A percentile compares a stretch with the other conserved stretches of the same genome.
Conservation (phyloP, 2,329 filamentous ascomycete genomes). For the Madurella fahalii region DNA sequence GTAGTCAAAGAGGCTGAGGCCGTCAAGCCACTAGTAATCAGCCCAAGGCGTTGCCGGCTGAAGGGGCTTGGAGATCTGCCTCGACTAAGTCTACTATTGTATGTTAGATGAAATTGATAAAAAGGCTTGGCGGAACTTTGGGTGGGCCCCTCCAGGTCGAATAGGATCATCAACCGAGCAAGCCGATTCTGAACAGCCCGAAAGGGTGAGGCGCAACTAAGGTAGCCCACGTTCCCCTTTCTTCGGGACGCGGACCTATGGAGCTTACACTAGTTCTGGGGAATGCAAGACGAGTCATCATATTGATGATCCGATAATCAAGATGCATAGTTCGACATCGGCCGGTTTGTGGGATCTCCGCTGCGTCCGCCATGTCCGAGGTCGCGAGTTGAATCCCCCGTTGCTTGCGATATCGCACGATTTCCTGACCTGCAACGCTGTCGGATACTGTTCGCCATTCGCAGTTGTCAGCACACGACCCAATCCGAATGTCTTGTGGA, state of each 20-base stretch:
- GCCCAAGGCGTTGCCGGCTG: too few relatives aligned
- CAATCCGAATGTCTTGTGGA: constrained; percentile 12
- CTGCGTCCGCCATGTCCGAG: not conserved
- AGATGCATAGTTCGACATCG: too few relatives aligned
- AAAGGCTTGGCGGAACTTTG: constrained; percentile 22
- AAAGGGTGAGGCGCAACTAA: constrained; percentile 10
- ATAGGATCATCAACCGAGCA: constrained; percentile 16
- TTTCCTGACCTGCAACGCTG: not conserved
- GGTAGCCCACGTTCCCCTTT: not conserved
- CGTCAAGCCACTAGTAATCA: too few relatives aligned
- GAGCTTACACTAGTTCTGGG: not conserved
- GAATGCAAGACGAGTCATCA: not conserved
- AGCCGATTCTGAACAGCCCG: not conserved
- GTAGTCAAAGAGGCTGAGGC: too few relatives aligned
- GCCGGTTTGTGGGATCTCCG: not conserved
- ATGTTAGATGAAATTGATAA: constrained; percentile 22
- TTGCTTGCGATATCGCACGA: not conserved
- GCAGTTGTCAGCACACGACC: not conserved
- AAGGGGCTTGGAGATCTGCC: too few relatives aligned
- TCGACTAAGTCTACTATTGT: too few relatives aligned
- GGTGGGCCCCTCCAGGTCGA: constrained; percentile 6
- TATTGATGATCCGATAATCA: constrained; percentile 8
- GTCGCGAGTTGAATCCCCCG: not conserved
- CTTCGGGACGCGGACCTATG: not conserved
- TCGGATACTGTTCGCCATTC: not conserved